These are phyloP conservation scores for Amanita jacksonii DNA, from an alignment of 768 basidiomycete genomes.

Conservation along the genomic window DNA sequence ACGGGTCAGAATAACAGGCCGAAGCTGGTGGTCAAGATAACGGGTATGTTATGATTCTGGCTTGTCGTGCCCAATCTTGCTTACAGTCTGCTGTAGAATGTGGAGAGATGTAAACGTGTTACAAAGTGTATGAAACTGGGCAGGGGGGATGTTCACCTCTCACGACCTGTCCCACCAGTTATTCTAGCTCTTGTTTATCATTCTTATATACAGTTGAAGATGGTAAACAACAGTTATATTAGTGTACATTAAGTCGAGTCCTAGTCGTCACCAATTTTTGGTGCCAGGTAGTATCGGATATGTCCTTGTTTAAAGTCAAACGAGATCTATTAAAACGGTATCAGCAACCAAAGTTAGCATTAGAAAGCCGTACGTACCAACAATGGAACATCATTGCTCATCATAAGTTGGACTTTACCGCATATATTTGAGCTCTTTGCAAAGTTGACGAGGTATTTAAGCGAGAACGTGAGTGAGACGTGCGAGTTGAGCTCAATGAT, in stretches of 20 bases:
- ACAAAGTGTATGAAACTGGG: background rate
- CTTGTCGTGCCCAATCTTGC: background rate
- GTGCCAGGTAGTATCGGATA: conserved; percentile 93
- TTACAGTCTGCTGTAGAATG: conserved; percentile 30
- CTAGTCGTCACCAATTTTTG: conserved; percentile 86
- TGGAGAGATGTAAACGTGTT: conserved; percentile 42
- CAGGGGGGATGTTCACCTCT: too few species aligned
- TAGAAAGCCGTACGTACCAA: conserved; percentile 42
- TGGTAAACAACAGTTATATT: too few species aligned
- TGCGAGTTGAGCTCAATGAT: conserved; percentile 82
- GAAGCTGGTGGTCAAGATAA: conserved; percentile 81
- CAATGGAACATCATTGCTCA: conserved; percentile 89
- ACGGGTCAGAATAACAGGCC: conserved; percentile 88
- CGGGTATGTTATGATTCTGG: conserved; percentile 41
- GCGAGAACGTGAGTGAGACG: conserved; percentile 87
- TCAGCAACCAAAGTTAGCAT: conserved; percentile 8
- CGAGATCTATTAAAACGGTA: conserved; percentile 48
- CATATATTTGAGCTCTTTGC: conserved; percentile 78
- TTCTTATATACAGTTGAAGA: too few species aligned
- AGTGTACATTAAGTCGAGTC: background rate
- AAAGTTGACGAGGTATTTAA: conserved; percentile 97
- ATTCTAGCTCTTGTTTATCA: too few species aligned
- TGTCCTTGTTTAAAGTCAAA: conserved; percentile 85
- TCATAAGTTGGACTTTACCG: conserved; percentile 67
- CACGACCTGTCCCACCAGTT: too few species aligned